Evolutionary conservation across 192 early-diverging fungal genomes (phyloP).

Genomic region (Geranomyces variabilis): DNA sequence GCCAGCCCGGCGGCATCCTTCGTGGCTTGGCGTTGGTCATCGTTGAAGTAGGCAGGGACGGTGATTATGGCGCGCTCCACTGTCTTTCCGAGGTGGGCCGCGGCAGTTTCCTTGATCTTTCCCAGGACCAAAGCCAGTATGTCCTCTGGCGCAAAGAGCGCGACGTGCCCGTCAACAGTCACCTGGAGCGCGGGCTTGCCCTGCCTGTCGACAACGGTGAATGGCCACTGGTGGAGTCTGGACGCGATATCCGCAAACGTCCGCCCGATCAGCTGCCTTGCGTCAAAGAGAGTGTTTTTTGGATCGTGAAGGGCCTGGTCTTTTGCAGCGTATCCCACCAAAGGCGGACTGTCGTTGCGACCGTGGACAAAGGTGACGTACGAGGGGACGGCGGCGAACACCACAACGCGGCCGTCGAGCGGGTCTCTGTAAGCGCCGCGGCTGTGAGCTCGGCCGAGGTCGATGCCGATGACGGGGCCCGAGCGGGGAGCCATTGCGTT

Average conservation of each 20-base stretch:
- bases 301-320: slow-evolving; percentile 95
- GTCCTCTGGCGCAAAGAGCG: slow-evolving; percentile 89
- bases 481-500: too few species aligned
- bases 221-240: slow-evolving; percentile 99
- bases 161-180: slow-evolving; percentile 94
- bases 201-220: slow-evolving; percentile 85
- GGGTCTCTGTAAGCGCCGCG: too few species aligned
- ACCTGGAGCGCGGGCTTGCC: slow-evolving; percentile 85
- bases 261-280: slow-evolving; percentile 98
- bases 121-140: slow-evolving; percentile 87
- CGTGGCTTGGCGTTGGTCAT: slow-evolving; percentile 94
- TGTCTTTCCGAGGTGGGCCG: slow-evolving; percentile 74
- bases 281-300: slow-evolving; percentile 96
- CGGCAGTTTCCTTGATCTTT: slow-evolving; percentile 96
- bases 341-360: slow-evolving; percentile 67
- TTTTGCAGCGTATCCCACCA: slow-evolving; percentile 98
- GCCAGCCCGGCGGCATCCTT: slow-evolving; percentile 93
- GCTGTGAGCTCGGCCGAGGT: slow-evolving; percentile 1
- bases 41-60: slow-evolving; percentile 93
- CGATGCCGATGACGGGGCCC: slow-evolving; percentile 7
- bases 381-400: slow-evolving; percentile 64
- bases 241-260: slow-evolving; percentile 91
- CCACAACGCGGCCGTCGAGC: too few species aligned
- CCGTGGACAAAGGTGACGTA: slow-evolving; percentile 94
- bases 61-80: slow-evolving; percentile 88